Conservation (phyloP, 805 yeast species). For the Saccharomycopsis selenospora region DNA sequence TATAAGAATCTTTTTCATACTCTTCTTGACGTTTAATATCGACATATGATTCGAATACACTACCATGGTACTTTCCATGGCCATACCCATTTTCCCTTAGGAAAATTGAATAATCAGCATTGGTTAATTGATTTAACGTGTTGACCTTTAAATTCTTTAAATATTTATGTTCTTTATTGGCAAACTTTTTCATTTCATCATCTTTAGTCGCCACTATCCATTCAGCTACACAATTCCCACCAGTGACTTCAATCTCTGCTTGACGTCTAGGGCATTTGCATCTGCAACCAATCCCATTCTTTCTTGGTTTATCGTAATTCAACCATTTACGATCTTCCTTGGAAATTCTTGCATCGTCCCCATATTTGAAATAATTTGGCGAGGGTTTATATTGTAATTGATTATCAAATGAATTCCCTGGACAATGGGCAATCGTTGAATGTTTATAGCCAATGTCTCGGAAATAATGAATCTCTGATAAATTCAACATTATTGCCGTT, state of each 20-base stretch:
- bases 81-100: constrained; percentile 9
- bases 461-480: constrained; percentile 77
- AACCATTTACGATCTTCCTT: constrained; percentile 26
- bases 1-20: constrained; percentile 2
- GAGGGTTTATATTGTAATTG: constrained; percentile 41
- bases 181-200: constrained; percentile 21
- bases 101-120: constrained; percentile 26
- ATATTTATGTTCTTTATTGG: constrained; percentile 12
- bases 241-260: constrained; percentile 50
- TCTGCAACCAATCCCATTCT: constrained; percentile 70
- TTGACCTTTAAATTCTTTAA: constrained; percentile 11
- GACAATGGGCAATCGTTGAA: constrained; percentile 78
- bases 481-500: constrained; percentile 62
- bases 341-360: constrained; percentile 31
- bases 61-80: constrained; percentile 13
- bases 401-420: constrained; percentile 48
- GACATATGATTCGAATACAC: constrained; percentile 13
- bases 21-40: constrained; percentile 13
- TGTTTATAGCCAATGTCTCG: constrained; percentile 89
- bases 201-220: constrained; percentile 38
- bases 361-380: constrained; percentile 28
- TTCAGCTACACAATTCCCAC: constrained; percentile 42
- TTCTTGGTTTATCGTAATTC: constrained; percentile 31
- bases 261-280: constrained; percentile 65
- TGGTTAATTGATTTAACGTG: constrained; percentile 26